These are phyloP conservation scores for Gossypium lobatum DNA, from an alignment of 441 rosid species.

Conservation along the genomic window DNA sequence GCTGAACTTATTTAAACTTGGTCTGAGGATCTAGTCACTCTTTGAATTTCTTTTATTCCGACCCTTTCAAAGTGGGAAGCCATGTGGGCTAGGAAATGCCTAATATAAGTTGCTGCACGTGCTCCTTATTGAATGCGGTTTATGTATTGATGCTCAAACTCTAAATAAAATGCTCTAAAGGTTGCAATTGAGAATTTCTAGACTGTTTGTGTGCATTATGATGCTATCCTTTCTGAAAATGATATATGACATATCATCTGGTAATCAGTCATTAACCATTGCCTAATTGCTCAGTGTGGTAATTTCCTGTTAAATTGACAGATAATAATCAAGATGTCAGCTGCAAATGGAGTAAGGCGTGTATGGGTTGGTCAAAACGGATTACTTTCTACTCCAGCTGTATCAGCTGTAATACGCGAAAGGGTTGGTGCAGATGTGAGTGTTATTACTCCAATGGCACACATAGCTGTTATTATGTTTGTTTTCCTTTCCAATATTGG, in stretches of 20 bases:
- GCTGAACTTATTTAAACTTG: neutral
- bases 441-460: slow-evolving; percentile 16
- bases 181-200: neutral
- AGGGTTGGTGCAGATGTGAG: slow-evolving; percentile 87
- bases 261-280: neutral
- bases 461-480: neutral
- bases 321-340: slow-evolving; percentile 90
- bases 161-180: neutral
- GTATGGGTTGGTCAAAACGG: slow-evolving; percentile 96
- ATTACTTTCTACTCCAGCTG: slow-evolving; percentile 97
- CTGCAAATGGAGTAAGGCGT: slow-evolving; percentile 92
- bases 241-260: neutral
- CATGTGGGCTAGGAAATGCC: neutral
- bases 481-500: neutral
- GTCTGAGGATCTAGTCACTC: neutral
- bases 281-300: neutral
- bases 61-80: neutral
- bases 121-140: neutral
- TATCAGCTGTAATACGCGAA: slow-evolving; percentile 93
- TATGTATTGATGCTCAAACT: neutral
- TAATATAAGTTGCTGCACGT: neutral
- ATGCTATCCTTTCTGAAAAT: neutral
- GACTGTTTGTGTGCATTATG: neutral
- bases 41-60: neutral
- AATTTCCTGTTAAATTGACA: slow-evolving; percentile 25